phyloP scores from a whole-genome alignment of 176 grass and related monocot genomes.

The Oropetium thomaeum region DNA sequence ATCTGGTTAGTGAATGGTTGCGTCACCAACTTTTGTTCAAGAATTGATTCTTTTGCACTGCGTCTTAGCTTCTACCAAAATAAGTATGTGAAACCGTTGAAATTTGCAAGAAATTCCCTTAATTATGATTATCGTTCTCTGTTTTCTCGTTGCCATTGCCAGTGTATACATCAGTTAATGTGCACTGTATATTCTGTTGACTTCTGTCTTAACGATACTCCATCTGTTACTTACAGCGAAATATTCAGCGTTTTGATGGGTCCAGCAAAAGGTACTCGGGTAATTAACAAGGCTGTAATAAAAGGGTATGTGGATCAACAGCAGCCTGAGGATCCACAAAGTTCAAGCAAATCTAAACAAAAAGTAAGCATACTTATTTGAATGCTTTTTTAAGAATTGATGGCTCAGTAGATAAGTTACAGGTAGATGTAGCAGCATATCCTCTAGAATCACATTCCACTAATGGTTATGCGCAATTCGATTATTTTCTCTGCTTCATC shows the following conservation, averaged over 20 bases:
- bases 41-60: background rate
- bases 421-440: slow-evolving; percentile 14
- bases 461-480: background rate
- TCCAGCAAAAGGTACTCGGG: slow-evolving; percentile 49
- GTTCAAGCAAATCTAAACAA: slow-evolving; percentile 46
- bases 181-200: background rate
- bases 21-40: background rate
- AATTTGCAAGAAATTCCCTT: background rate
- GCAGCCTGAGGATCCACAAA: slow-evolving; percentile 34
- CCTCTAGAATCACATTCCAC: background rate
- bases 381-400: slow-evolving; percentile 15
- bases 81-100: background rate
- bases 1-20: slow-evolving; percentile 8
- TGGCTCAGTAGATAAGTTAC: slow-evolving; percentile 8
- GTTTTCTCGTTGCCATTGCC: background rate
- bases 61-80: background rate
- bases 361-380: slow-evolving; percentile 42
- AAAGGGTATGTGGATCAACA: slow-evolving; percentile 35
- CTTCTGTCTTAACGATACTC: slow-evolving; percentile 16
- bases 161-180: background rate
- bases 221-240: slow-evolving; percentile 34
- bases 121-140: background rate
- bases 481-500: background rate
- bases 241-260: slow-evolving; percentile 34
- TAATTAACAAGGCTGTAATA: slow-evolving; percentile 37